phyloP scores from a whole-genome alignment of 495 filamentous ascomycete species.

The Penicillium arizonense region DNA sequence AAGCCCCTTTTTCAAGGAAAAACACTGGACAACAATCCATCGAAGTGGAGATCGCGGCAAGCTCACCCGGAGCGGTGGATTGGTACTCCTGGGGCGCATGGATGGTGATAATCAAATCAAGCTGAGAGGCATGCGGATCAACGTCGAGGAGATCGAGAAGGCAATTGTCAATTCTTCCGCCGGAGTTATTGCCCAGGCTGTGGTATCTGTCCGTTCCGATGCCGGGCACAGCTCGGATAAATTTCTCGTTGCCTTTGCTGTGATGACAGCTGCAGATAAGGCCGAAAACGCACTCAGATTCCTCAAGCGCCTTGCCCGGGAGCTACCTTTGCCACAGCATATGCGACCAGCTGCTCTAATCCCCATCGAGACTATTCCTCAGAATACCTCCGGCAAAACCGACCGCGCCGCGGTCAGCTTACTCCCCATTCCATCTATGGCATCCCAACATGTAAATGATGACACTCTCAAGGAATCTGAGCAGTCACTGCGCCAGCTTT shows the following conservation, averaged over 20 bases:
- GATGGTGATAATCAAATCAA: conserved; percentile 51
- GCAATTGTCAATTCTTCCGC: conserved; percentile 28
- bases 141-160: conserved; percentile 48
- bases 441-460: not conserved
- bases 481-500: conserved; percentile 18
- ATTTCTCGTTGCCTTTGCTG: conserved; percentile 19
- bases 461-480: conserved; percentile 6
- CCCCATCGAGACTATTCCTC: conserved; percentile 36
- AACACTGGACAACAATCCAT: conserved; percentile 30
- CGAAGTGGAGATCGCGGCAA: conserved; percentile 25
- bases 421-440: conserved; percentile 15
- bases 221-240: not conserved
- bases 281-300: not conserved
- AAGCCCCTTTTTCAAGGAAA: conserved; percentile 6
- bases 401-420: conserved; percentile 31
- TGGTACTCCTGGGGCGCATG: conserved; percentile 37
- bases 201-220: conserved; percentile 13
- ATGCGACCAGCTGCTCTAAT: conserved; percentile 44
- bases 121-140: conserved; percentile 50
- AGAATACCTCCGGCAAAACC: conserved; percentile 40
- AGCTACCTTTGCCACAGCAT: conserved; percentile 42
- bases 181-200: conserved; percentile 18
- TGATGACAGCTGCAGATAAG: not conserved
- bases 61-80: conserved; percentile 26
- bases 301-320: not conserved